A percentile compares a stretch with the other conserved stretches of the same genome.
Evolutionary conservation across 2,329 filamentous ascomycete genomes (phyloP).

Genomic region (Colletotrichum brevisporum): DNA sequence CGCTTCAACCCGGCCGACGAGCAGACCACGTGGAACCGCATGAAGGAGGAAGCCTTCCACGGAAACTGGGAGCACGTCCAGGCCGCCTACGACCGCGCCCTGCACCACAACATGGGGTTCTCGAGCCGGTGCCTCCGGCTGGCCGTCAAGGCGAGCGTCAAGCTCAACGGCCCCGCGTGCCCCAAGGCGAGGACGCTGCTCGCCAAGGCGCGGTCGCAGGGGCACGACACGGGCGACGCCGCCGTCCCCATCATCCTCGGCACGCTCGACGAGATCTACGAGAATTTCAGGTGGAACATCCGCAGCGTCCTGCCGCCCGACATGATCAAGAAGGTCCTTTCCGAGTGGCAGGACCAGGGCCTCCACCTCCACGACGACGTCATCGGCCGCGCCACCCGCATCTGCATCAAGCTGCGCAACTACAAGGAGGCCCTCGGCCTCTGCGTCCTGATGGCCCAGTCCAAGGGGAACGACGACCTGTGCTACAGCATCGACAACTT

Average conservation of each 20-base stretch:
- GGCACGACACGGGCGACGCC: slow-evolving; percentile 58
- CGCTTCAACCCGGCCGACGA: slow-evolving; percentile 45
- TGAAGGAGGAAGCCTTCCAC: slow-evolving; percentile 56
- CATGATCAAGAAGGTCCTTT: slow-evolving; percentile 43
- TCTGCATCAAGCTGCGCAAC: slow-evolving; percentile 48
- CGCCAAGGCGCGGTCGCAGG: slow-evolving; percentile 53
- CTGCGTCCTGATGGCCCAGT: slow-evolving; percentile 53
- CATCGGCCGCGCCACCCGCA: slow-evolving; percentile 53
- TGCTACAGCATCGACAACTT: slow-evolving; percentile 57
- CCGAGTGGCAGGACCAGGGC: slow-evolving; percentile 46
- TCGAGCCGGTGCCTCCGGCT: slow-evolving; percentile 61
- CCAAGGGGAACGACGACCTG: slow-evolving; percentile 53
- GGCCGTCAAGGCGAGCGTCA: slow-evolving; percentile 60
- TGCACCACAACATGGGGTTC: slow-evolving; percentile 52
- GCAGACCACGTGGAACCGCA: slow-evolving; percentile 53
- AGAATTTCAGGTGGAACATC: slow-evolving; percentile 31
- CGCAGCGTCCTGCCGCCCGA: slow-evolving; percentile 18
- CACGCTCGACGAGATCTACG: slow-evolving; percentile 52
- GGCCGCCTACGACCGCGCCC: slow-evolving; percentile 55
- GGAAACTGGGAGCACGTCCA: slow-evolving; percentile 51
- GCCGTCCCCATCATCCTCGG: slow-evolving; percentile 56
- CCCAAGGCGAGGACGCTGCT: slow-evolving; percentile 57
- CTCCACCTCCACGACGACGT: slow-evolving; percentile 52
- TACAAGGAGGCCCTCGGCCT: slow-evolving; percentile 49
- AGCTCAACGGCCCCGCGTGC: slow-evolving; percentile 46